Evolutionary conservation across 2,329 filamentous ascomycete genomes (phyloP).

Genomic region (Aurifilum marmelostoma): DNA sequence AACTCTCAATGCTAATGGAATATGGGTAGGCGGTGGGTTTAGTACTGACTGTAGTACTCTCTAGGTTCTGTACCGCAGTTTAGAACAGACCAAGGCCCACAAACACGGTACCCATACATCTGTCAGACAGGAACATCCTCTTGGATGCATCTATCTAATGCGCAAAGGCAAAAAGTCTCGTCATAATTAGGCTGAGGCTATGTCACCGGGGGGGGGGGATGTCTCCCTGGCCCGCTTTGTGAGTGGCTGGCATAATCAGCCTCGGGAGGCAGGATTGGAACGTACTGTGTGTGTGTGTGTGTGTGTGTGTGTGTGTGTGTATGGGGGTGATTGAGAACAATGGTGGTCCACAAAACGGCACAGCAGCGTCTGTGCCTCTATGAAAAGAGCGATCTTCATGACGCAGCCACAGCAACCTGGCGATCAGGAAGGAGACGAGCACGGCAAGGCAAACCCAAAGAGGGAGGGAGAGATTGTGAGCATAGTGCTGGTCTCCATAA

Average conservation of each 20-base stretch:
- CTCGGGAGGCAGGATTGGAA: too few species aligned
- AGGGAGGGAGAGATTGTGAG: background rate
- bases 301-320: too few species aligned
- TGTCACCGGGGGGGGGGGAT: too few species aligned
- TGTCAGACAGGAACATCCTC: background rate
- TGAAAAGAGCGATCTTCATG: background rate
- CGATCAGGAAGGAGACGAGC: too few species aligned
- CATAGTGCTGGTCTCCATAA: background rate
- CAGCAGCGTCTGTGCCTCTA: background rate
- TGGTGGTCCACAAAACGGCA: background rate
- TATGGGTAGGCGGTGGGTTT: too few species aligned
- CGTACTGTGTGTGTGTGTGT: too few species aligned
- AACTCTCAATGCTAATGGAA: background rate
- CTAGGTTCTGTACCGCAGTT: too few species aligned
- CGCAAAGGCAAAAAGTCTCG: background rate
- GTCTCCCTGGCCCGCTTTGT: too few species aligned
- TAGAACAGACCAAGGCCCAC: background rate
- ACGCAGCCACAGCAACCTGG: background rate
- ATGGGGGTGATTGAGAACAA: too few species aligned
- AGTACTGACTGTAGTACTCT: too few species aligned
- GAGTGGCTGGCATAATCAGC: too few species aligned
- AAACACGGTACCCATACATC: background rate
- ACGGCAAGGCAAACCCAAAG: background rate
- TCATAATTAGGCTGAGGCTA: background rate
- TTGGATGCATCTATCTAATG: background rate